Percentiles rank a stretch among this genome's conserved stretches.
Evolutionary conservation across 1,284 basidiomycete species (phyloP).

Genomic region (Mrakiaceae sp.): DNA sequence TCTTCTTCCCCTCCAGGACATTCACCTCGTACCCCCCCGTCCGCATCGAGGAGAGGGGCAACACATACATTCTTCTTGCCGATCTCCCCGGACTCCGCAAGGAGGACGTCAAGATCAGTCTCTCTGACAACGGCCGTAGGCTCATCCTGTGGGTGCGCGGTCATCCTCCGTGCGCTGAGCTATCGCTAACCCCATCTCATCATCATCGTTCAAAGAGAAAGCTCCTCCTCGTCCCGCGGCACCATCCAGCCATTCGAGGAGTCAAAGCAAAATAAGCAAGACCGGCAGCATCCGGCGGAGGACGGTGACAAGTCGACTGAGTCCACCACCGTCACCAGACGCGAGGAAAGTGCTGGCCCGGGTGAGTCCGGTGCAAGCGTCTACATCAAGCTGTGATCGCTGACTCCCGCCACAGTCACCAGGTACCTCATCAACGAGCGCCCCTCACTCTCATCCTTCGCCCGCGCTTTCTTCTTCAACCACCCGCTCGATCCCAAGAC

Average conservation of each 20-base stretch:
- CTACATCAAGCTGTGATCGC: no score
- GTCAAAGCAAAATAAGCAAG: background rate
- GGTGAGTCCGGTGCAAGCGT: background rate
- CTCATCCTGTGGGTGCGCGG: background rate
- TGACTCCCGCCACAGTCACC: background rate
- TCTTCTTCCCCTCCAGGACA: no score
- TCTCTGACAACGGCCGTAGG: background rate
- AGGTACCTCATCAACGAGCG: background rate
- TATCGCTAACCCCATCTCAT: background rate
- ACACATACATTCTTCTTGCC: background rate
- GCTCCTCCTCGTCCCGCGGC: background rate
- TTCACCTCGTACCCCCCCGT: background rate
- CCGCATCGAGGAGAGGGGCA: background rate
- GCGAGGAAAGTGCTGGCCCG: background rate
- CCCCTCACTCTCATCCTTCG: background rate
- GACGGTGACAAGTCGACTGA: background rate
- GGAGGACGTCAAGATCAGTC: background rate
- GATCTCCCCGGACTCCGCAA: background rate
- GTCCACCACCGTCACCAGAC: no score
- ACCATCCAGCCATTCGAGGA: no score
- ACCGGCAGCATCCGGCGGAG: background rate
- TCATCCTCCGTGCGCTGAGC: background rate
- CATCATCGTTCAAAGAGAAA: background rate
- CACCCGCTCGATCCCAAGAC: background rate
- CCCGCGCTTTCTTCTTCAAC: background rate